Evolutionary conservation across 2,329 filamentous ascomycete species (phyloP).

Genomic region (Hypoxylon sp.): DNA sequence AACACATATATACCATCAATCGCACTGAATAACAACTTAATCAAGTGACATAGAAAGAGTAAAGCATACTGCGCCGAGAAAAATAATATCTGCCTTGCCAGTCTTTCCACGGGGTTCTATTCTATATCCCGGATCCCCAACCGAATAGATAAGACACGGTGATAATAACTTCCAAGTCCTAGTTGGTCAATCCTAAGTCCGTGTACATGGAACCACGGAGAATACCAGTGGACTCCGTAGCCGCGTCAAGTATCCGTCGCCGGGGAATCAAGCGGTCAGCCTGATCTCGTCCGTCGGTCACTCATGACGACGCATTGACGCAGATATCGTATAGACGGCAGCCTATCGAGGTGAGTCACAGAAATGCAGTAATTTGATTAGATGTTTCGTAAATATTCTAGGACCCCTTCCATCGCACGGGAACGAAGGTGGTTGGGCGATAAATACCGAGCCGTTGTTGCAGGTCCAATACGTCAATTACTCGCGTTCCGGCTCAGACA

Average conservation of each 20-base stretch:
- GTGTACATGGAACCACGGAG: not conserved
- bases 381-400: not conserved
- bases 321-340: not conserved
- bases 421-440: not conserved
- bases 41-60: too few species aligned
- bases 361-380: not conserved
- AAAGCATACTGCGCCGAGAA: too few species aligned
- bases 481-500: too few species aligned
- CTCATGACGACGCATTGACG: constrained; percentile 7
- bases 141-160: not conserved
- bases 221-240: not conserved
- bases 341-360: constrained; percentile 9
- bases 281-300: not conserved
- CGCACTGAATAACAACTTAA: too few species aligned
- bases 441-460: not conserved
- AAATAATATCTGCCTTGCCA: not conserved
- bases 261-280: constrained; percentile 1
- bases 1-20: too few species aligned
- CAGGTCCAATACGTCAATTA: not conserved
- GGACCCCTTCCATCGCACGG: not conserved
- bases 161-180: not conserved
- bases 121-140: not conserved
- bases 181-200: not conserved
- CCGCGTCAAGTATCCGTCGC: not conserved
- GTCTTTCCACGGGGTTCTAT: not conserved